A percentile compares a stretch with the other conserved stretches of the same genome.
phyloP scores from a whole-genome alignment of 257 asterid species.

The Gentiana straminea region DNA sequence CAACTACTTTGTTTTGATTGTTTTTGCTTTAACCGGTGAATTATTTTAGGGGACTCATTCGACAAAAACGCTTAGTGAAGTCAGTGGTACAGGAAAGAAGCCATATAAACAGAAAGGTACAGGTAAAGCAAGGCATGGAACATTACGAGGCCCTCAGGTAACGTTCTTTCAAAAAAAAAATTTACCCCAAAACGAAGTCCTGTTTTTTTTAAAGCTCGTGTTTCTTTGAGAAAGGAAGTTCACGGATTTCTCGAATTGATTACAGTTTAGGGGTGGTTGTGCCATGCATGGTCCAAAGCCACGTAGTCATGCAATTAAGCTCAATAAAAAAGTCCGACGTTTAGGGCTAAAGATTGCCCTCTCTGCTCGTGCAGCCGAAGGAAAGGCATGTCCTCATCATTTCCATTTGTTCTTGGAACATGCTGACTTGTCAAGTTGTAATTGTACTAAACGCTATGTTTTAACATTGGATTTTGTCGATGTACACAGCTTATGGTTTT shows the following conservation, averaged over 20 bases:
- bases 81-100: constrained; percentile 91
- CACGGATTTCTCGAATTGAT: constrained; percentile 9
- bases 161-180: constrained; percentile 20
- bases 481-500: constrained; percentile 63
- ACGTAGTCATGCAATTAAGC: constrained; percentile 85
- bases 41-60: constrained; percentile 81
- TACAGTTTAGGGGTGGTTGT: constrained; percentile 84
- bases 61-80: constrained; percentile 86
- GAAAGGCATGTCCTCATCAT: constrained; percentile 57
- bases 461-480: constrained; percentile 1
- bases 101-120: constrained; percentile 89
- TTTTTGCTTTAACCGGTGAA: constrained; percentile 5
- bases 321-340: constrained; percentile 87
- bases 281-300: constrained; percentile 96
- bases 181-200: too few species aligned
- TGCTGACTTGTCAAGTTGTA: too few species aligned
- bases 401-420: neutral
- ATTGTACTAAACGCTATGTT: neutral
- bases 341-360: constrained; percentile 86
- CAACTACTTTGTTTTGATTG: neutral
- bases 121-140: constrained; percentile 91
- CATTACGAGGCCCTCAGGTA: constrained; percentile 84
- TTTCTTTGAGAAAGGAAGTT: constrained; percentile 2
- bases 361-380: constrained; percentile 91
- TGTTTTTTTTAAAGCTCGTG: neutral